phyloP scores from a whole-genome alignment of 2,329 filamentous ascomycete genomes.

The Leptodontidium sp. region DNA sequence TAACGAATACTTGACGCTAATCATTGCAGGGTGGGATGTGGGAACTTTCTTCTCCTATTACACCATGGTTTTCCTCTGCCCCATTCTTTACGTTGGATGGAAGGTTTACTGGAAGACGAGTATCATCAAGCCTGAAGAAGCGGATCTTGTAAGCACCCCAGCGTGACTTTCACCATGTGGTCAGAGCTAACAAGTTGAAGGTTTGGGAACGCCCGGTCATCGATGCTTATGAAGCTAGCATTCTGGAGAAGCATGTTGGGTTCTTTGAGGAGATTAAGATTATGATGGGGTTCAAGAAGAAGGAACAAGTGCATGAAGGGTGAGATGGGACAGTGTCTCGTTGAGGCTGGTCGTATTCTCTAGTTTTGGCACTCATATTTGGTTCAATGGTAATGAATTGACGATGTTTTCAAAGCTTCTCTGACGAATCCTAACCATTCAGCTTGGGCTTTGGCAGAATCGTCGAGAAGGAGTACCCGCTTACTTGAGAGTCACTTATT shows the following conservation, averaged over 20 bases:
- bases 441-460: no score
- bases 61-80: constrained; percentile 68
- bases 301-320: constrained; percentile 3
- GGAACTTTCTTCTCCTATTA: constrained; percentile 76
- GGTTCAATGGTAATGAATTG: no score
- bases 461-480: no score
- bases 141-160: constrained; percentile 54
- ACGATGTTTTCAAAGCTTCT: not conserved
- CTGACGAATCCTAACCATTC: no score
- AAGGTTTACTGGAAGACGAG: constrained; percentile 73
- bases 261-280: constrained; percentile 39
- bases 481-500: no score
- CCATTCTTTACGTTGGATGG: constrained; percentile 71
- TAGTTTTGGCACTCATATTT: no score
- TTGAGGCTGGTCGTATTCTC: not conserved
- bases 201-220: constrained; percentile 41
- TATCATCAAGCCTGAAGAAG: constrained; percentile 54
- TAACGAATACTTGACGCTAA: not conserved
- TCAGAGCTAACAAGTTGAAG: constrained; percentile 2
- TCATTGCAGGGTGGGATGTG: constrained; percentile 63
- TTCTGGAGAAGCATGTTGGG: constrained; percentile 30
- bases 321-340: not conserved
- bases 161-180: not conserved
- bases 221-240: constrained; percentile 40
- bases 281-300: constrained; percentile 40